A percentile compares a stretch with the other conserved stretches of the same genome.
phyloP scores from a whole-genome alignment of 768 basidiomycete species.

The Pisolithus marmoratus region DNA sequence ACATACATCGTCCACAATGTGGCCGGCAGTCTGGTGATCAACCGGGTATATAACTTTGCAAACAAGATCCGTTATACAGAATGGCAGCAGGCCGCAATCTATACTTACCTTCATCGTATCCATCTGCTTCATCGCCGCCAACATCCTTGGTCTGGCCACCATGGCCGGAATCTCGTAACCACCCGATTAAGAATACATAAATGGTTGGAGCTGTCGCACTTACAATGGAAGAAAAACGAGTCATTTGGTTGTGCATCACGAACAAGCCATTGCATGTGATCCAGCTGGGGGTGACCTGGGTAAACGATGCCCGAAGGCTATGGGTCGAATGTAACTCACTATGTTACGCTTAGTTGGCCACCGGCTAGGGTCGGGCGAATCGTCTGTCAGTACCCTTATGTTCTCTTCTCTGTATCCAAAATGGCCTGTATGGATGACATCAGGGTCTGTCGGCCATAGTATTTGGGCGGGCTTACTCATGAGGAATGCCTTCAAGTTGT shows the following conservation, averaged over 20 bases:
- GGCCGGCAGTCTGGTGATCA: slow-evolving; percentile 56
- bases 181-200: background rate
- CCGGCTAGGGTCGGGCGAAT: slow-evolving; percentile 53
- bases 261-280: slow-evolving; percentile 93
- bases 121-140: slow-evolving; percentile 82
- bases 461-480: slow-evolving; percentile 38
- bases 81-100: slow-evolving; percentile 1
- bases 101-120: slow-evolving; percentile 68
- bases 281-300: slow-evolving; percentile 35
- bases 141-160: slow-evolving; percentile 85
- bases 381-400: slow-evolving; percentile 84
- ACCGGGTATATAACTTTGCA: slow-evolving; percentile 79
- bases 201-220: slow-evolving; percentile 14
- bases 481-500: slow-evolving; percentile 76
- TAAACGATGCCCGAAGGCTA: background rate
- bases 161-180: slow-evolving; percentile 77
- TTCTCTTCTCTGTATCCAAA: slow-evolving; percentile 71
- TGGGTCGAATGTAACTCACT: slow-evolving; percentile 30
- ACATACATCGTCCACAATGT: slow-evolving; percentile 87
- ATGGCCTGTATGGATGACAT: slow-evolving; percentile 16
- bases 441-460: background rate
- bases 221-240: slow-evolving; percentile 88
- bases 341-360: slow-evolving; percentile 81
- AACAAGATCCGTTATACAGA: background rate
- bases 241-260: slow-evolving; percentile 72